A percentile compares a stretch with the other conserved stretches of the same genome.
Evolutionary conservation across 2,329 filamentous ascomycete species (phyloP).

Genomic region (Tolypocladium ophioglossoides): DNA sequence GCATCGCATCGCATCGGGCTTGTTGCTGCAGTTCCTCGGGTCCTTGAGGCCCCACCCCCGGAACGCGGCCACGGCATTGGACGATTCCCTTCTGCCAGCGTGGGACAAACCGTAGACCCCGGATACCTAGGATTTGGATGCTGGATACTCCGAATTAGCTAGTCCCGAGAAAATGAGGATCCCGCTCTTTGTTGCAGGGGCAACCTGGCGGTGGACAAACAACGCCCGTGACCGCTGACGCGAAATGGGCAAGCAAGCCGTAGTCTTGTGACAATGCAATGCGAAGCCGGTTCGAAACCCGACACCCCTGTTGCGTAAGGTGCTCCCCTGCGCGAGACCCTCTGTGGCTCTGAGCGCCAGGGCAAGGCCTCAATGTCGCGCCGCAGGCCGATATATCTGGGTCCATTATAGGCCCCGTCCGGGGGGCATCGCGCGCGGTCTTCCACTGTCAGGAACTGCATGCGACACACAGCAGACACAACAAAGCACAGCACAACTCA

Average conservation of each 20-base stretch:
- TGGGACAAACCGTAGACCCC: not conserved
- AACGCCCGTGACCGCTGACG: not conserved
- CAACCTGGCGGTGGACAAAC: not conserved
- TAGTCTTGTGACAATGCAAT: not conserved
- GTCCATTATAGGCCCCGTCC: not conserved
- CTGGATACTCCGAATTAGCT: not conserved
- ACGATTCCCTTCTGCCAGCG: not conserved
- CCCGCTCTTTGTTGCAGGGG: not conserved
- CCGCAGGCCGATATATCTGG: not conserved
- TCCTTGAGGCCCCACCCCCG: constrained; percentile 1
- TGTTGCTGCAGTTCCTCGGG: constrained; percentile 1
- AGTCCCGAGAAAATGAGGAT: not conserved
- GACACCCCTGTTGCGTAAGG: constrained; percentile 1
- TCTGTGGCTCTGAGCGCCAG: not conserved
- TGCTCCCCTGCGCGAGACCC: not conserved
- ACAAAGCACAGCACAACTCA: not conserved
- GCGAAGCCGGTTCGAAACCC: constrained; percentile 1
- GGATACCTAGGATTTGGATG: not conserved
- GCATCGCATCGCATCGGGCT: constrained; percentile 3
- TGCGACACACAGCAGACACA: not conserved
- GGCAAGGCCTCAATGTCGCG: constrained; percentile 1
- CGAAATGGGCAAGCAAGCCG: not conserved
- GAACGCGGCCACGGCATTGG: not conserved
- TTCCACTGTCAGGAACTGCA: not conserved
- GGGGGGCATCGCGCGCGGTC: not conserved